A percentile compares a stretch with the other conserved stretches of the same genome.
Conservation (phyloP, 306 rosid species). For the Crataegus laevigata region DNA sequence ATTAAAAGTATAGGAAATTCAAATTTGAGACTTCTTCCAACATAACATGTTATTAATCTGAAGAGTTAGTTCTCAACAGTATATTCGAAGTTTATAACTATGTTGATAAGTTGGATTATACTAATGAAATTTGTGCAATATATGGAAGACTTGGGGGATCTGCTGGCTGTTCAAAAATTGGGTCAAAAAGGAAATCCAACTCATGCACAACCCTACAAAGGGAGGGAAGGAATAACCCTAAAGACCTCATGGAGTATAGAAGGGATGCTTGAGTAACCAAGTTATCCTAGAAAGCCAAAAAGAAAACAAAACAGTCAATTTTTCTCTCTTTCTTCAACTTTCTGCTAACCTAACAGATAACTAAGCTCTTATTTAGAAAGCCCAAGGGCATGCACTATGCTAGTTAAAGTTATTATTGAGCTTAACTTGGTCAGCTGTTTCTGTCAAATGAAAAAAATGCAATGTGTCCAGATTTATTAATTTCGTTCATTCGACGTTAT, state of each 20-base stretch:
- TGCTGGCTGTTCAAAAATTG: not conserved
- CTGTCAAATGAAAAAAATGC: not conserved
- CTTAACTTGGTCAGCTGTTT: not conserved
- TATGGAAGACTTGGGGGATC: not conserved
- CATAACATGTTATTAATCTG: no score
- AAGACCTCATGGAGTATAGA: constrained; percentile 5
- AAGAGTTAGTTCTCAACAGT: no score
- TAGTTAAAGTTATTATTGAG: no score
- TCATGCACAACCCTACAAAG: constrained; percentile 8
- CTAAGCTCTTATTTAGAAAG: constrained; percentile 3
- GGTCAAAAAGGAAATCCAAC: not conserved
- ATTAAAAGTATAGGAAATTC: not conserved
- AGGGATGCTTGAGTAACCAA: constrained; percentile 36
- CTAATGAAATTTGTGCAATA: not conserved
- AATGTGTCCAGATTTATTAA: no score
- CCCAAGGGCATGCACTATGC: not conserved
- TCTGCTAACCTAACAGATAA: constrained; percentile 5
- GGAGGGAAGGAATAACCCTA: constrained; percentile 49
- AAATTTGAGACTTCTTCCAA: not conserved
- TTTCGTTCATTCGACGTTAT: no score
- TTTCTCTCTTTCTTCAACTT: constrained; percentile 27
- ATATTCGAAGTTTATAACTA: not conserved
- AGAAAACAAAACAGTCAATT: constrained; percentile 4
- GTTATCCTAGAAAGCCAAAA: constrained; percentile 12
- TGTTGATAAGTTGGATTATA: not conserved